phyloP scores from a whole-genome alignment of 441 rosid genomes.

The Arabidopsis lyrata region DNA sequence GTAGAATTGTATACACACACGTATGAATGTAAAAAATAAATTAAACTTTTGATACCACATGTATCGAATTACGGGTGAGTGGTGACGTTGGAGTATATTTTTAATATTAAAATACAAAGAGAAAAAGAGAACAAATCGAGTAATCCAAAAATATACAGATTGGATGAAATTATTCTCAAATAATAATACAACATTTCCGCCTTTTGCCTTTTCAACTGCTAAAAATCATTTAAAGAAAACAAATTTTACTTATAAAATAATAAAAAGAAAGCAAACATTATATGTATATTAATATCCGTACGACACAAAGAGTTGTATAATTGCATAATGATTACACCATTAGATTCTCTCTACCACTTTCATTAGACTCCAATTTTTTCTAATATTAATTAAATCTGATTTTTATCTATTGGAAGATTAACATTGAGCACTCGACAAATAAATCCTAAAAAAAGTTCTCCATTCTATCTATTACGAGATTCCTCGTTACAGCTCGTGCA shows the following conservation, averaged over 20 bases:
- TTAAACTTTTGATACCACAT: conserved; percentile 13
- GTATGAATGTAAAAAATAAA: background rate
- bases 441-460: background rate
- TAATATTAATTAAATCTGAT: conserved; percentile 1
- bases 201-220: conserved; percentile 44
- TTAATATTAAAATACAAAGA: conserved; percentile 5
- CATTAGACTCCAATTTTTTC: conserved; percentile 11
- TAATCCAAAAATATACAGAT: conserved; percentile 46
- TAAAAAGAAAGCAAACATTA: background rate
- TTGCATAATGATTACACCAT: conserved; percentile 34
- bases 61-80: conserved; percentile 23
- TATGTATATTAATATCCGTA: conserved; percentile 23
- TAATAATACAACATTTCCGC: conserved; percentile 36
- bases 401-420: background rate
- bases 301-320: conserved; percentile 27
- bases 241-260: background rate
- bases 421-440: conserved; percentile 11
- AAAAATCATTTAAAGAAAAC: background rate
- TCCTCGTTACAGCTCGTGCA: background rate
- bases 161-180: conserved; percentile 40
- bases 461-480: background rate
- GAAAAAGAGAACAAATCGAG: conserved; percentile 22
- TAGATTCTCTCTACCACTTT: conserved; percentile 43
- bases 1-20: conserved; percentile 1
- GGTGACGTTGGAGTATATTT: conserved; percentile 18